These are phyloP conservation scores for Cyclotella choctawhatcheeana DNA, from an alignment of 108 stramenopile species.

Conservation along the genomic window DNA sequence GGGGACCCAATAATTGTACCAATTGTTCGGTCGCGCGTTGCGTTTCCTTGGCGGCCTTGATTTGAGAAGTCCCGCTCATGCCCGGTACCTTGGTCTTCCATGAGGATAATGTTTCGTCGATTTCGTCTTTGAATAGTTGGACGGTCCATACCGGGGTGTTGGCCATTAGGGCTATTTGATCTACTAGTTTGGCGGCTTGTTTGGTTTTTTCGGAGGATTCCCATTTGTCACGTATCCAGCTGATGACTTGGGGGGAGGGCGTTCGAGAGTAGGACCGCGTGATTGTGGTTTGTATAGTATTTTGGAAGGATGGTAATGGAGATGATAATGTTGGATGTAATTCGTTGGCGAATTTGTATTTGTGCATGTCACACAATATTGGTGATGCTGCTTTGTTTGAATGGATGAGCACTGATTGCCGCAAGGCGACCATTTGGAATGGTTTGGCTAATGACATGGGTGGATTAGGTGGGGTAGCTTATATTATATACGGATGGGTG, in stretches of 20 bases:
- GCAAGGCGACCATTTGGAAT: not conserved
- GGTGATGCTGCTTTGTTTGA: not conserved
- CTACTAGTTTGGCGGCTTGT: slow-evolving; percentile 64
- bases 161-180: slow-evolving; percentile 75
- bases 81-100: slow-evolving; percentile 76
- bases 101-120: slow-evolving; percentile 60
- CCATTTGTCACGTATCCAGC: slow-evolving; percentile 56
- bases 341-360: not conserved
- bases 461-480: no score
- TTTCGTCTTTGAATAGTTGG: slow-evolving; percentile 65
- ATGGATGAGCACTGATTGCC: slow-evolving; percentile 6
- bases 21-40: slow-evolving; percentile 57
- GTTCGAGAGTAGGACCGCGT: not conserved
- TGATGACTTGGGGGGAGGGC: slow-evolving; percentile 23
- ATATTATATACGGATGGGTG: no score
- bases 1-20: slow-evolving; percentile 61
- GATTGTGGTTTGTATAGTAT: no score
- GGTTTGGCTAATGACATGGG: not conserved
- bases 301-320: no score
- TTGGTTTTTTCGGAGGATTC: slow-evolving; percentile 55
- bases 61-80: slow-evolving; percentile 56
- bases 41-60: slow-evolving; percentile 68
- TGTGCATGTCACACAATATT: not conserved
- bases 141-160: slow-evolving; percentile 68
- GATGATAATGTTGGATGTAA: not conserved